Conservation (phyloP, 306 rosid species). For the Vigna mungo region DNA sequence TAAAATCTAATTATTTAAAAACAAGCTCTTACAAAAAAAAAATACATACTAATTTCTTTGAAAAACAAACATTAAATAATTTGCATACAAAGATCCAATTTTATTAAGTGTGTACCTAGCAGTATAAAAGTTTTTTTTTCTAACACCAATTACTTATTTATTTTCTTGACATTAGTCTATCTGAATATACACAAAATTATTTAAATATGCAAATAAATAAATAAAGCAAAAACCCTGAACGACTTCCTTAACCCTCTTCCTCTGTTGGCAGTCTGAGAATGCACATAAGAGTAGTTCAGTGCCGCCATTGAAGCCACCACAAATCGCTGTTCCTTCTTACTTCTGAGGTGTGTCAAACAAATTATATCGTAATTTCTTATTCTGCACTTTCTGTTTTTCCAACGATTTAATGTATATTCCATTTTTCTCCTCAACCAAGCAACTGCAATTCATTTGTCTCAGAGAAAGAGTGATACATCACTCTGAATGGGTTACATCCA, state of each 20-base stretch:
- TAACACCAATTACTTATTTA: not conserved
- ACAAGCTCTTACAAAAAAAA: too few species aligned
- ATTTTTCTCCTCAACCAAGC: not conserved
- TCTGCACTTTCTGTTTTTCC: not conserved
- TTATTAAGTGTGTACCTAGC: too few species aligned
- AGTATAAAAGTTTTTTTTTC: not conserved
- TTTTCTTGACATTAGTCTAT: not conserved
- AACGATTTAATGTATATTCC: not conserved
- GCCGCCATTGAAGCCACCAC: not conserved
- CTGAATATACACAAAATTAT: not conserved
- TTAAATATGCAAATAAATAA: not conserved
- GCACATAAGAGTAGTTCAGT: not conserved
- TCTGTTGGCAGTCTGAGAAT: not conserved
- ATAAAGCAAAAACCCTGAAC: not conserved
- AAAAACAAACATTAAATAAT: not conserved
- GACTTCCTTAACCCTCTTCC: not conserved
- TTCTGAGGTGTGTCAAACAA: not conserved
- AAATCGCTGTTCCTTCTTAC: not conserved
- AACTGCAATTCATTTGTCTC: not conserved
- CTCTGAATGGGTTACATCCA: constrained; percentile 48
- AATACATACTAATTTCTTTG: too few species aligned
- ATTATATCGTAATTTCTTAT: not conserved
- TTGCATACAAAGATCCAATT: not conserved
- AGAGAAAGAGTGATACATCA: not conserved
- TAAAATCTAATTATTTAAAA: too few species aligned